Base-by-base conservation (phyloP, 169 alveolate genomes). In the Toxoplasma gondii region DNA sequence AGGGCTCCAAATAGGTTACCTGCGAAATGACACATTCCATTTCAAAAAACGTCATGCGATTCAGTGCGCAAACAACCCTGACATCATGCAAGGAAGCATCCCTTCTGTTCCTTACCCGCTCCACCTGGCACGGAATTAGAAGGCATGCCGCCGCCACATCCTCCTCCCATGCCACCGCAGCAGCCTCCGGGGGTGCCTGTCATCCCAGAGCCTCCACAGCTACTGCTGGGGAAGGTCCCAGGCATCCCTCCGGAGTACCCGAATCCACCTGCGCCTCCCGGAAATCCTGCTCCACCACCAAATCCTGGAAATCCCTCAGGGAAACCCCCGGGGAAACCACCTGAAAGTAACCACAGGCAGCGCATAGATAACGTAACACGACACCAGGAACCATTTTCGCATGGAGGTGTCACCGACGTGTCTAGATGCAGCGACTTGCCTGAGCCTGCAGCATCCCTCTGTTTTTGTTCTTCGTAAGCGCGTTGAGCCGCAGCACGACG, bases 101-200 rank as follows among this genome's bases (percentile, higher is more conserved):
- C 41, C 74, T 34, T 17, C 41, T 44, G n/a, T 22, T 7, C 1
- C 58, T 53, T 34, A 36, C 87, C 82, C 0, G 53, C 82, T 7
- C 96, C 96, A 39, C 96, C 96, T 0, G 96, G 94, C 96, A 94
- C 91, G 36, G 96, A 84, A 0, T 96, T 96, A 4, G 96, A 97
- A 19, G 96, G 96, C 95, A 94, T 91, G 16, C 97, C 97, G 36
- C 97, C 97, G 27, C 95, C 95, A 83, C 90, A 31, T 22, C 97
- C 96, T 0, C 97, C 97, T 7, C 96, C 97, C 95, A 95, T 86
- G 34, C 97, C 97, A 31, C 97, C 96, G 54, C 94, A 92, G 88
- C 90, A 74, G 58, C 96, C 96, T 0, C 97, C 97, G 27, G 94
- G 93, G 69, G 70, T 16, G 54, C 69, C 90, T 41, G 43, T n/a